Conservation (phyloP, 164 flowering plant species). For the Warburgia ugandensis region DNA sequence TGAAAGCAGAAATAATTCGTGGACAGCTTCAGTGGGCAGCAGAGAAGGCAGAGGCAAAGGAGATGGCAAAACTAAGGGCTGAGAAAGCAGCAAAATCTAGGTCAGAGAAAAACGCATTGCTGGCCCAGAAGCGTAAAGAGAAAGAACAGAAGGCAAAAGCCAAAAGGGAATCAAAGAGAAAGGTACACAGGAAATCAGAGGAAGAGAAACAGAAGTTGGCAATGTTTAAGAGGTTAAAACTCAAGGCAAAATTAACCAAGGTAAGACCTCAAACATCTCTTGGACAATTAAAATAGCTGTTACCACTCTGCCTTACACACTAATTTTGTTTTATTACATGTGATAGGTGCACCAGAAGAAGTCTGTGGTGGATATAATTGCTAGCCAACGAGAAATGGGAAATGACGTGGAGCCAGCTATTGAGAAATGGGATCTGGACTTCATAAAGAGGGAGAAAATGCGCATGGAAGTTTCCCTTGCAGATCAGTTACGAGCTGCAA, state of each 20-base stretch:
- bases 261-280: background rate
- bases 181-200: no score
- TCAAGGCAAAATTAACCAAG: constrained; percentile 18
- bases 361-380: constrained; percentile 16
- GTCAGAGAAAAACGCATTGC: constrained; percentile 30
- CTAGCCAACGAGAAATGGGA: constrained; percentile 10
- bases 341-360: constrained; percentile 25
- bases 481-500: constrained; percentile 70
- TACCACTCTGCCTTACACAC: background rate
- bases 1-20: constrained; percentile 33
- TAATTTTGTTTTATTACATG: background rate
- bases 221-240: no score
- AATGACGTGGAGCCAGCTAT: constrained; percentile 20
- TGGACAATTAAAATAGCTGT: background rate
- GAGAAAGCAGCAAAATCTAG: no score
- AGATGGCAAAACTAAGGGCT: constrained; percentile 31
- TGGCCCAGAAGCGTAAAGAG: constrained; percentile 32
- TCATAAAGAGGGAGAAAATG: constrained; percentile 36
- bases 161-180: no score
- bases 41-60: constrained; percentile 43
- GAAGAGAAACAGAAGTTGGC: no score
- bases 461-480: constrained; percentile 58
- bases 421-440: constrained; percentile 58
- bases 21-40: constrained; percentile 34
- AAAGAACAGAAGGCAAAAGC: constrained; percentile 26